A percentile compares a stretch with the other conserved stretches of the same genome.
Evolutionary conservation across 352 stramenopile species (phyloP).

Genomic region (Phytophthora idaei): DNA sequence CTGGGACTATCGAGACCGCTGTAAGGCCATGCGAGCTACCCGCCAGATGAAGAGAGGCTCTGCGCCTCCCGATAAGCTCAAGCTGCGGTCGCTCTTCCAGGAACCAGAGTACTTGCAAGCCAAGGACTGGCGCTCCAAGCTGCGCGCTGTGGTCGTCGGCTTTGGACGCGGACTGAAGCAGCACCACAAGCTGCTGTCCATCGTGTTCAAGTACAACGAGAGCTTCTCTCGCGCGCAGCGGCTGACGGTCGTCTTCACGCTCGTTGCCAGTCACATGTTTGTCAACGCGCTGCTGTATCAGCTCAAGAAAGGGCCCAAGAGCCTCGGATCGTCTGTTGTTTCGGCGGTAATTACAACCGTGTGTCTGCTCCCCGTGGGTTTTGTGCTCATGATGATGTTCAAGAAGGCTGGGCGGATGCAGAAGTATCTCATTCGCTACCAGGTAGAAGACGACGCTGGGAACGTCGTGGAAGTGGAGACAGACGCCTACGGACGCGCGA

Average conservation of each 20-base stretch:
- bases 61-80: conserved; percentile 50
- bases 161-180: conserved; percentile 62
- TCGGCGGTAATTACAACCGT: conserved; percentile 61
- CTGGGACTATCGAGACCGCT: conserved; percentile 59
- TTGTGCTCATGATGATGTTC: conserved; percentile 76
- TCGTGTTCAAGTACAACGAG: conserved; percentile 78
- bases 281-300: conserved; percentile 69
- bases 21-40: conserved; percentile 40
- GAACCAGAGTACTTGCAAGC: conserved; percentile 65
- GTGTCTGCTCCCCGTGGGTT: conserved; percentile 66
- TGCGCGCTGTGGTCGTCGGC: conserved; percentile 37
- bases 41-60: conserved; percentile 38
- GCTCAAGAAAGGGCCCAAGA: conserved; percentile 54
- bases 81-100: conserved; percentile 65
- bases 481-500: conserved; percentile 62
- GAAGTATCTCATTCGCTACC: conserved; percentile 68
- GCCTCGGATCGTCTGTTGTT: conserved; percentile 53
- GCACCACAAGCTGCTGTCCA: conserved; percentile 74
- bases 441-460: conserved; percentile 62
- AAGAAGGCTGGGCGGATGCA: conserved; percentile 68
- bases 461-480: conserved; percentile 70
- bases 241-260: conserved; percentile 72
- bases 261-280: conserved; percentile 78
- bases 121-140: conserved; percentile 50
- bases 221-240: conserved; percentile 66